phyloP scores from a whole-genome alignment of 2,329 filamentous ascomycete species.

The Plectosphaerella sp. region DNA sequence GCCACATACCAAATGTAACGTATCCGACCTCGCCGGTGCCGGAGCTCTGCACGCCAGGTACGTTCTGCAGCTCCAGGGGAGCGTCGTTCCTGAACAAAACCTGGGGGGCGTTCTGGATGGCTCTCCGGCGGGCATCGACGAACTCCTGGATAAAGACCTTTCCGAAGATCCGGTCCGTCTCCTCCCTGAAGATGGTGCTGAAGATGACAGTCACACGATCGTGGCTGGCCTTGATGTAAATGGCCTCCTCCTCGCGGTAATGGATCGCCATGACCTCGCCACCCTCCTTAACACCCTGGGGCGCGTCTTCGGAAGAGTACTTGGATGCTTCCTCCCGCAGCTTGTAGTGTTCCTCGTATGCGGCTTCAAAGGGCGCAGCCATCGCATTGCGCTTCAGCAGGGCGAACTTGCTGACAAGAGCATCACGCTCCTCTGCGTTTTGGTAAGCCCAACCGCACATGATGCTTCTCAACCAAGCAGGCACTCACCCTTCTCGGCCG shows the following conservation, averaged over 20 bases:
- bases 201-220: constrained; percentile 99
- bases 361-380: constrained; percentile 96
- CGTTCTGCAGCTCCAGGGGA: constrained; percentile 82
- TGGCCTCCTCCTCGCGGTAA: constrained; percentile 97
- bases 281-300: constrained; percentile 83
- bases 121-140: constrained; percentile 88
- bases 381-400: constrained; percentile 97
- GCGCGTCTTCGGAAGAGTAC: constrained; percentile 90
- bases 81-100: constrained; percentile 95
- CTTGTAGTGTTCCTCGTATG: constrained; percentile 87
- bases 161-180: constrained; percentile 94
- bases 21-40: constrained; percentile 89
- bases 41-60: constrained; percentile 74
- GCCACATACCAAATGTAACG: constrained; percentile 82
- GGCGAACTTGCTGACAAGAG: constrained; percentile 80
- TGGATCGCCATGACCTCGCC: constrained; percentile 94
- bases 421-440: constrained; percentile 70
- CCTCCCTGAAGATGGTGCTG: constrained; percentile 95
- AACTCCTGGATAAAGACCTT: constrained; percentile 99
- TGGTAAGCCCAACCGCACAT: constrained; percentile 1
- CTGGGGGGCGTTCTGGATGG: constrained; percentile 97
- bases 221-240: constrained; percentile 96
- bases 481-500: constrained; percentile 65
- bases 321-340: constrained; percentile 85
- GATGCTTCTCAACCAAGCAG: neutral